Base-by-base conservation (phyloP, 2,329 filamentous ascomycete species). In the Phaeophleospora eucalypticola region DNA sequence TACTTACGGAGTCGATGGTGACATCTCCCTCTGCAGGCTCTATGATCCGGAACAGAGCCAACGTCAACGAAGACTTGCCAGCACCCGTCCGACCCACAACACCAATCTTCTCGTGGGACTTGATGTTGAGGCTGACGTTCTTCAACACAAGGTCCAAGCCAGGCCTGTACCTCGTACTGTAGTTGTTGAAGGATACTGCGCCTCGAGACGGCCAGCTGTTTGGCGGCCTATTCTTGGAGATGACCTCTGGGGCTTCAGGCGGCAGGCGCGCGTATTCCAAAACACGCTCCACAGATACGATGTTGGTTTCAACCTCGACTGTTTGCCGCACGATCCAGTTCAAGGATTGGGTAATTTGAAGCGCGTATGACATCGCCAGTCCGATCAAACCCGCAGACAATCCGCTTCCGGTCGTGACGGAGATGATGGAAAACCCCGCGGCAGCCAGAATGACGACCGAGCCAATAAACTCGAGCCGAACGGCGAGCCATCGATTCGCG, bases 251-350 rank as follows among this genome's bases (percentile, higher is more conserved):
- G 41, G 93, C 91, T 72, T 98, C 93, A 67, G 86, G 93, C 19
- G 91, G 90, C 53, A 98, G 78, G 41, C 81, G 79, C 48, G 91
- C 88, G 71, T 98, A 98, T 69, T 98, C 94, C 41, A 98, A 82
- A 39, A 98, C 90, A 63, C 93, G 86, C 77, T 98, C 93, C 32
- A 98, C 93, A 8, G 91, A 95, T 37, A 98, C 91, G 63, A 98
- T 98, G 70, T 98, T 98, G n/a, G 91, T 97, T 76, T 98, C 94
- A n/a, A 98, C 93, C 69, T 98, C 94, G 27, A 98, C 93, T 0
- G 90, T 96, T 71, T 98, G 93, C 49, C 94, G 83, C 42, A 98
- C 93, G 63, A 98, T 96, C 93, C 93, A 98, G 74, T 97, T 98
- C 62, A 98, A 79, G 29, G 90, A 95, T 58, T 91, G 87, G 1